phyloP scores from a whole-genome alignment of 768 basidiomycete genomes.

The Rhodotorula kratochvilovae region DNA sequence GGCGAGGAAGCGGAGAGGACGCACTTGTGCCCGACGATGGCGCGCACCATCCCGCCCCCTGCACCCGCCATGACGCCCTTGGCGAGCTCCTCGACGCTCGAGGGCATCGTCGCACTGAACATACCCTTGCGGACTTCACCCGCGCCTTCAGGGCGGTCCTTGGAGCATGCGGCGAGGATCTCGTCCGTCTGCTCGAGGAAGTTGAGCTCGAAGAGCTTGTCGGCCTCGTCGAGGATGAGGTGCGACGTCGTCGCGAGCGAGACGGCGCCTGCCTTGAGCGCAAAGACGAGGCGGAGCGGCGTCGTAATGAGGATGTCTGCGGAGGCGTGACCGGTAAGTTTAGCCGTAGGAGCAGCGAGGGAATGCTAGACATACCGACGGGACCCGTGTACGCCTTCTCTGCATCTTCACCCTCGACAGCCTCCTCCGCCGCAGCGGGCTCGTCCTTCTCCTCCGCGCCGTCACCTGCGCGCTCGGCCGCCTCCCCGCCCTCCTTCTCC shows the following conservation, averaged over 20 bases:
- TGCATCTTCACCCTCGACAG: slow-evolving; percentile 67
- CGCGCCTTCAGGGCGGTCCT: slow-evolving; percentile 47
- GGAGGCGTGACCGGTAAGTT: neutral
- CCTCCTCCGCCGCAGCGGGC: slow-evolving; percentile 75
- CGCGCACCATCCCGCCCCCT: slow-evolving; percentile 66
- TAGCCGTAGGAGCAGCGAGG: neutral
- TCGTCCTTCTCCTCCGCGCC: slow-evolving; percentile 65
- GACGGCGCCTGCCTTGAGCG: slow-evolving; percentile 54
- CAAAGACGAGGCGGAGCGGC: slow-evolving; percentile 77
- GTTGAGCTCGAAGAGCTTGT: slow-evolving; percentile 69
- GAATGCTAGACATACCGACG: slow-evolving; percentile 22
- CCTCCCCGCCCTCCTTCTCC: neutral
- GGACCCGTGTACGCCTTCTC: slow-evolving; percentile 51
- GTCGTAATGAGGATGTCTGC: slow-evolving; percentile 88
- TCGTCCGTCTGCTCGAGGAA: slow-evolving; percentile 86
- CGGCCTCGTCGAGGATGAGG: slow-evolving; percentile 43
- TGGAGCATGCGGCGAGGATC: slow-evolving; percentile 69
- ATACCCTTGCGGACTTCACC: slow-evolving; percentile 74
- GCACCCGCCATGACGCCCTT: slow-evolving; percentile 65
- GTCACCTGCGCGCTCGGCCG: slow-evolving; percentile 44
- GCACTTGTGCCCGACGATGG: slow-evolving; percentile 95
- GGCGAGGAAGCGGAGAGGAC: slow-evolving; percentile 46
- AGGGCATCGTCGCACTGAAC: slow-evolving; percentile 91
- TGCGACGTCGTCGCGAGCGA: slow-evolving; percentile 21
- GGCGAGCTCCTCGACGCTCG: slow-evolving; percentile 77